These are phyloP conservation scores for Aspergillus brunneoviolaceus DNA, from an alignment of 2,329 filamentous ascomycete genomes.

Conservation along the genomic window DNA sequence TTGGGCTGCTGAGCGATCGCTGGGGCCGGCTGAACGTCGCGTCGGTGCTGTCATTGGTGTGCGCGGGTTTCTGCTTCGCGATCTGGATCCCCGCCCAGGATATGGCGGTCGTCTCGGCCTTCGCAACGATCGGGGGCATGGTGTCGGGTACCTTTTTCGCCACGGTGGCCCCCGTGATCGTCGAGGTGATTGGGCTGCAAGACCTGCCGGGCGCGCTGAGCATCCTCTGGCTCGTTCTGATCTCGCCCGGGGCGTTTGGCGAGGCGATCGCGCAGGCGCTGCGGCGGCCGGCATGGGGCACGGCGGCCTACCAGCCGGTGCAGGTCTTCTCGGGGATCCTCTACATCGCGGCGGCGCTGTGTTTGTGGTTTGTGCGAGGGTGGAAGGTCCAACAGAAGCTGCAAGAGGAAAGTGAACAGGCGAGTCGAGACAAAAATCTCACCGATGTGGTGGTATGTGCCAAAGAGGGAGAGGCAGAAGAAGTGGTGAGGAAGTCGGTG, in stretches of 20 bases:
- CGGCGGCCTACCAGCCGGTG: not conserved
- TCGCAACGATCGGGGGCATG: constrained; percentile 45
- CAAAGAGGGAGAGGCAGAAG: not conserved
- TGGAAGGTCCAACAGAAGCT: constrained; percentile 2
- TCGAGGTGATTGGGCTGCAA: constrained; percentile 56
- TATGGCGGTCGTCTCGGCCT: constrained; percentile 46
- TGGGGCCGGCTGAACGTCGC: constrained; percentile 62
- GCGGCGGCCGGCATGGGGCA: constrained; percentile 29
- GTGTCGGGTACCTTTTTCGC: constrained; percentile 52
- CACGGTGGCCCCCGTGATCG: constrained; percentile 54
- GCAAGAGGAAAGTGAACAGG: not conserved
- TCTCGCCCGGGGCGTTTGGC: constrained; percentile 40
- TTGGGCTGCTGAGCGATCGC: constrained; percentile 59
- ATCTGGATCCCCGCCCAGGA: constrained; percentile 49
- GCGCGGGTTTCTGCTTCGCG: constrained; percentile 24
- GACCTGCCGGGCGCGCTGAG: constrained; percentile 53
- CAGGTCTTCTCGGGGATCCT: constrained; percentile 10
- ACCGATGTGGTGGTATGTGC: not conserved
- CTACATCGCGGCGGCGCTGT: constrained; percentile 6
- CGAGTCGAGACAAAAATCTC: not conserved
- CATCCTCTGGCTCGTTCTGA: constrained; percentile 56
- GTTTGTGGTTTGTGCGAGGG: constrained; percentile 5
- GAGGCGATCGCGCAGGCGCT: constrained; percentile 58
- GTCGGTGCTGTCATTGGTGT: not conserved
- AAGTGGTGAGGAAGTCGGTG: not conserved